Evolutionary conservation across 2,329 filamentous ascomycete genomes (phyloP), one percentile per base, ranked within the genome.

Genomic region (Monilinia vaccinii-corymbosi): DNA sequence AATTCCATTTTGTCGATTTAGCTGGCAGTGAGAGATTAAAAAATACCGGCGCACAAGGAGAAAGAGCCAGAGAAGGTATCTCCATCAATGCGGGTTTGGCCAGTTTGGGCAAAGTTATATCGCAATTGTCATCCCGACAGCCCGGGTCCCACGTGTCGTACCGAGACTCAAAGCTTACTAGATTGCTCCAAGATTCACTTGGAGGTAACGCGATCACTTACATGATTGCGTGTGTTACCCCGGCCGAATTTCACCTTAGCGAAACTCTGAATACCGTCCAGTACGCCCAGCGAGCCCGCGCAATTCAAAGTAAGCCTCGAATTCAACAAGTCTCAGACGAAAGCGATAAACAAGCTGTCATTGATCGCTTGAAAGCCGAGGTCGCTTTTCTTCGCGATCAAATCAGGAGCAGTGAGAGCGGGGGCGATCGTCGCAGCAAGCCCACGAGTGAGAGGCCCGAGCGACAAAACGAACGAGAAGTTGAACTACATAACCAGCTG

Each of bases 211-310:
- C 94, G 40, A 96, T 97, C 71, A 99, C 94, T 0, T 99, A 97
- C 76, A 97, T 99, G 94, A 94, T 99, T 75, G 94, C 94, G 10
- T 99, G 94, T 75, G 92, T 99, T 34, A 99, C 93, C 1, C 93
- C 92, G 0, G 91, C 93, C 16, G 92, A 97, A 72, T 99, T 99
- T 71, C 94, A 99, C 73, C 79, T 99, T 48, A 97, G 92, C 75
- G 94, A 99, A 75, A 97, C 95, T 0, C 78, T 99, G 61, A 99
- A 99, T 73, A 99, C 94, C 0, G 90, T 99, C 25, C 89, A 97
- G 73, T 99, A 99, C 75, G 94, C 94, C 8, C 94, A 97, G 76
- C 85, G 94, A 65, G 95, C 94, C 64, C 87, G 94, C 65, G 91
- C 92, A 1, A 99, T 99, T 62, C 94, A 99, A 77, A 96, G 90